Base-by-base conservation (phyloP, 2,329 filamentous ascomycete genomes). In the Fusarium subglutinans region DNA sequence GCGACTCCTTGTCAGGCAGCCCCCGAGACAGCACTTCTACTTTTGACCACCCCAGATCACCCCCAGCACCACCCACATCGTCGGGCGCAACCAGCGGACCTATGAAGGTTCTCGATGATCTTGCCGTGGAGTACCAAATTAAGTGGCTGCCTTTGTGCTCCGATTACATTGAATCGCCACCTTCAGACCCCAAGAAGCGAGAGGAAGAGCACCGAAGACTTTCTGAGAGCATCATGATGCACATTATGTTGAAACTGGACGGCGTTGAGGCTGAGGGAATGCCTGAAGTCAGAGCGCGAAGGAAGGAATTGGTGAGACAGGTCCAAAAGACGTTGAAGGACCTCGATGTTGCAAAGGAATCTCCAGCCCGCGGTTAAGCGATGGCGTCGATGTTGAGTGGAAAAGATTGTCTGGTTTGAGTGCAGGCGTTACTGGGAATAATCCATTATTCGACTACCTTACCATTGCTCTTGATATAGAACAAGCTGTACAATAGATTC, bases 221-320 rank as follows among this genome's bases (percentile, higher is more conserved):
- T 24, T 91, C 90, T 8, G 94, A 96, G 84, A 93, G 91, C 9
- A 88, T 95, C 44, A 86, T 96, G 86, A 90, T 92, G 70, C 92
- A 95, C 76, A 90, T 95, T 6, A 79, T 96, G 43, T 83, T 96
- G 73, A 96, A 95, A 83, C 82, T 94, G 44, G 94, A 96, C 80
- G 91, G 88, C 28, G 90, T 96, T 6, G 93, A 96, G 75, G 91
- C 91, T 0, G 91, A 92, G 54, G 93, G 92, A 10, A 90, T 93
- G 73, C 81, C 84, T 15, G 90, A 91, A 18, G 90, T 92, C 33
- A 87, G 93, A 70, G 83, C 86, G 18, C 89, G 86, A 80, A 85
- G 94, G 78, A 95, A 93, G 84, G 92, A 91, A 66, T 82, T 95
- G 57, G 92, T 96, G n/a, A 89, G 86, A 77, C 87, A 92, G 72